These are phyloP conservation scores for Pestalotiopsis sp. DNA, from an alignment of 2,329 filamentous ascomycete genomes.

Conservation along the genomic window DNA sequence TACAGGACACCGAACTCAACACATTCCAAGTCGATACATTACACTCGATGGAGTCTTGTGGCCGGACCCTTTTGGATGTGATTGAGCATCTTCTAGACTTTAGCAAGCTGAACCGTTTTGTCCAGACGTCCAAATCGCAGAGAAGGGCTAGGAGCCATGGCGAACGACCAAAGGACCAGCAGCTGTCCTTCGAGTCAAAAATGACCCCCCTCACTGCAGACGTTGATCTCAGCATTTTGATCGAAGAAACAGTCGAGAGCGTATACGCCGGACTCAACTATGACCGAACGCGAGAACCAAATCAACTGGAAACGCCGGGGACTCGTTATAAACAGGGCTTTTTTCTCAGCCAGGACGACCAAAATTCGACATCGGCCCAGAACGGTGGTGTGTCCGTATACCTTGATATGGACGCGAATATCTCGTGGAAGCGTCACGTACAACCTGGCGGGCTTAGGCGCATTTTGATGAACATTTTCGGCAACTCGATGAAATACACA, in stretches of 20 bases:
- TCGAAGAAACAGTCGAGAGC: constrained; percentile 51
- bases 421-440: constrained; percentile 55
- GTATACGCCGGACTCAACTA: constrained; percentile 49
- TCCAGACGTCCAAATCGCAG: constrained; percentile 17
- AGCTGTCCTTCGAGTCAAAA: constrained; percentile 20
- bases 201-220: constrained; percentile 27
- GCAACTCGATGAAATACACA: constrained; percentile 67
- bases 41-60: constrained; percentile 53
- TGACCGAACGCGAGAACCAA: constrained; percentile 1
- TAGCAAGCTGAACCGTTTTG: constrained; percentile 53
- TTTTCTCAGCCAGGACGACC: background rate
- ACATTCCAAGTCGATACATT: constrained; percentile 49
- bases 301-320: background rate
- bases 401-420: constrained; percentile 50
- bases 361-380: background rate
- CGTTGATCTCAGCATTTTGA: constrained; percentile 41
- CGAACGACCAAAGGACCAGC: constrained; percentile 13
- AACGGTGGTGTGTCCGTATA: constrained; percentile 44
- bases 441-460: constrained; percentile 55
- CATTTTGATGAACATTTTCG: constrained; percentile 66
- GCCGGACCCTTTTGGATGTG: constrained; percentile 54
- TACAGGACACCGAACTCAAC: constrained; percentile 53
- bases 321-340: background rate
- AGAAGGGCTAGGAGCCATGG: constrained; percentile 17
- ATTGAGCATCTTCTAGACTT: constrained; percentile 57